Evolutionary conservation across 2,329 filamentous ascomycete species (phyloP), one percentile per base, ranked within the genome.

Genomic region (Fusarium sp.): DNA sequence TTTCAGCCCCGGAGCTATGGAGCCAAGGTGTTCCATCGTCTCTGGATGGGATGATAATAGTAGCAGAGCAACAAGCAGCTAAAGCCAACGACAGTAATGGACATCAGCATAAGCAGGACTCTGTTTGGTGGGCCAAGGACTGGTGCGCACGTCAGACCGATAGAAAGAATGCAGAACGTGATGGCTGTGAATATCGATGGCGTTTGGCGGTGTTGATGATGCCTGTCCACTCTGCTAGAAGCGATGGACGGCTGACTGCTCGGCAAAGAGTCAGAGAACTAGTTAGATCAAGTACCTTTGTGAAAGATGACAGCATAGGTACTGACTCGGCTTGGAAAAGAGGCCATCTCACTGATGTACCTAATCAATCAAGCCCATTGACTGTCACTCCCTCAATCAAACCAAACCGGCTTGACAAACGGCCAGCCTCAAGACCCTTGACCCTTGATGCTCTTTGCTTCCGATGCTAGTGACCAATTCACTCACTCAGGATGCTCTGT

Each of bases 1-100:
- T 73, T 73, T 75, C 73, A 73, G 67, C 61, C 67, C 59, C 61
- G 57, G 65, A 50, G 62, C 69, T 62, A 72, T 65, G 72, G 59
- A 69, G 47, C 54, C 56, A 39, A 39, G 34, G 24, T 49, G 68
- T 62, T 60, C 57, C 62, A 61, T 73, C 62, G 49, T 45, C 39
- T 52, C 42, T 47, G 28, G 46, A 57, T 38, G 39, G 31, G 60
- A 57, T 64, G 51, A 42, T 63, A 57, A 19, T 28, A 22, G 19
- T 28, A 22, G 19, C 39, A 52, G 55, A 59, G 56, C 46, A 73
- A 17, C 34, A 38, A 60, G 38, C 43, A 53, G 17, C 22, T 31
- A 36, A 62, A 53, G 45, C 49, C 52, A 59, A 46, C 54, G 47
- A 28, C 50, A 43, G 50, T 31, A 45, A 57, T 33, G 39, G 14